A percentile compares a stretch with the other conserved stretches of the same genome.
phyloP scores from a whole-genome alignment of 108 stramenopile genomes.

The Cyclotella sp. region DNA sequence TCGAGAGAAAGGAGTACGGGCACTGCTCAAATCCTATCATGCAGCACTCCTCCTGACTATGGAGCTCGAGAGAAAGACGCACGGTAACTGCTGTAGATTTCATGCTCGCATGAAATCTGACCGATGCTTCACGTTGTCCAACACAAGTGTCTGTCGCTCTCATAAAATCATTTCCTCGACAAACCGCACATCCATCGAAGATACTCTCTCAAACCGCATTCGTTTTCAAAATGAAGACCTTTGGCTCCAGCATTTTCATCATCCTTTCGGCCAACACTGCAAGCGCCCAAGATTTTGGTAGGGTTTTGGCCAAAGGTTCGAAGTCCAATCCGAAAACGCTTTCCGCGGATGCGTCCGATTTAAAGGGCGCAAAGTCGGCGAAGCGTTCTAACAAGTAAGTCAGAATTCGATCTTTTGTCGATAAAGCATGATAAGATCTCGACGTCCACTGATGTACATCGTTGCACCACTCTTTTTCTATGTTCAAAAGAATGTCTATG shows the following conservation, averaged over 20 bases:
- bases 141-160: not conserved
- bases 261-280: not conserved
- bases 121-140: not conserved
- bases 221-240: constrained; percentile 10
- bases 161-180: constrained; percentile 7
- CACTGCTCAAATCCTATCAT: too few relatives aligned
- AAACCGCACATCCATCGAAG: not conserved
- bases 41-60: too few relatives aligned
- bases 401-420: not conserved
- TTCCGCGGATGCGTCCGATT: not conserved
- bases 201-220: not conserved
- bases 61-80: too few relatives aligned
- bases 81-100: too few relatives aligned
- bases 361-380: not conserved
- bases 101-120: too few relatives aligned
- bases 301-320: not conserved
- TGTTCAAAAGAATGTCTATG: too few relatives aligned
- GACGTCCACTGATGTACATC: too few relatives aligned
- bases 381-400: not conserved
- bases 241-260: not conserved
- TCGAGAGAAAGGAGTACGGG: too few relatives aligned
- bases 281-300: not conserved
- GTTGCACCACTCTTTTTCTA: too few relatives aligned
- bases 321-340: not conserved
- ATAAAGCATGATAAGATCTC: too few relatives aligned